Base-by-base conservation (phyloP, 139 green algal genomes). In the Chlorella sp. region DNA sequence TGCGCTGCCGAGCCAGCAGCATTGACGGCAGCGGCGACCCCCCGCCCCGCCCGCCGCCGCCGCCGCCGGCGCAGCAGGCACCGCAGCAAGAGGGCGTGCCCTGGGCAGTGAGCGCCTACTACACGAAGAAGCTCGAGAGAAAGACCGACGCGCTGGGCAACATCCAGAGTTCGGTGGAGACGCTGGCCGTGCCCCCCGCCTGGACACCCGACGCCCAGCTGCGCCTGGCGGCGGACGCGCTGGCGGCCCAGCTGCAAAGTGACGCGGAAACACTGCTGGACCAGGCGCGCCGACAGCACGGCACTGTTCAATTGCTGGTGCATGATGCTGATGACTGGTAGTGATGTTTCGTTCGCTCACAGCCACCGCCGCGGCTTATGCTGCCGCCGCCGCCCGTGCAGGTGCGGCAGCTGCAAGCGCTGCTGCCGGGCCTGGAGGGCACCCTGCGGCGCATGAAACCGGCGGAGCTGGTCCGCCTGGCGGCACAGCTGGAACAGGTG, bases 401-500 rank as follows among this genome's bases (percentile, higher is more conserved):
- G 70, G 70, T 76, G 55, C n/a, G 21, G 7, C 55, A 56, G 70
- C 70, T 76, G 41, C 70, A 58, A 21, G 41, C 5, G 50, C 42
- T 76, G 55, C 56, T 76, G 29, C 70, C 70, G 0, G 56, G 56
- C n/a, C 58, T 76, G 56, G 38, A 55, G 27, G 5, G 12, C 27
- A 31, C 29, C 2, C 70, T 76, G 70, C 56, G 45, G 41, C 55
- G 55, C 29, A 58, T 76, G 55, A 76, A 53, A 12, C 70, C 70
- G 5, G 70, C 70, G 5, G 70, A 76, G 14, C 70, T 76, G 0
- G 70, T 76, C 9, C 70, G 70, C 56, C 59, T 76, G 70, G 70
- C 70, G 8, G 45, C 70, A 12, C 40, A 59, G 8, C 29, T 76
- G 29, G 70, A 76, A 25, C 25, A 59, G 66, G 66, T 72, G 31